Evolutionary conservation across 1,284 basidiomycete genomes (phyloP), one percentile per base, ranked within the genome.

Genomic region (Ceratobasidium theobromae): DNA sequence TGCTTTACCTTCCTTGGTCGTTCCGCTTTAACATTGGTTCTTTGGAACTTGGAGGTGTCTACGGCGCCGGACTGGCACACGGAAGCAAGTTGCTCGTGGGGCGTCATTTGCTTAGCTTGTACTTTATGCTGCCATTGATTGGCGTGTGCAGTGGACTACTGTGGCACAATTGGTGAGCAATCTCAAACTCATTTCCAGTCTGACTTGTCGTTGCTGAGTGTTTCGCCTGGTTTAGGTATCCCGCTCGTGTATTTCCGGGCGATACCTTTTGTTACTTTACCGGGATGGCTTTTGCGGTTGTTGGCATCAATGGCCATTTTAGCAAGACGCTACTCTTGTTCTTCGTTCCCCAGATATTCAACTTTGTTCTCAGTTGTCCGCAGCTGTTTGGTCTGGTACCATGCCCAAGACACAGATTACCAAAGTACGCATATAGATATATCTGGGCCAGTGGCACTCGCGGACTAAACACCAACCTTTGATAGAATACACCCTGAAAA

Each of bases 211-310:
- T n/a, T 65, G 70, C 21, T 69, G 11, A 12, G 62, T 49, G 58
- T 69, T 67, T 67, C 68, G 23, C 25, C 18, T 40, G 25, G 18
- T 9, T n/a, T 71, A 97, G 95, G 93, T 98, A 97, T 75, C 97
- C 97, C 1, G 92, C 96, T 5, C 83, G 87, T 30, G 94, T 86
- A 0, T 99, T 99, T 76, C 93, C 95, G 0, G 97, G 97, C 1
- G 97, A 99, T 75, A 99, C 97, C 0, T 84, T 98, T 41, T 99
- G 97, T 77, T 99, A 99, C 77, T 89, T 98, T 66, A 88, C 95
- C 0, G 97, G 95, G 67, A 98, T 98, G 95, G 93, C 95, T 0
- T 97, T 98, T 74, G 89, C 95, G 0, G 94, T 95, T 14, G 94
- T 96, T 33, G 94, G 93, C 9, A 96, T 98, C 69, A 91, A 96